Base-by-base conservation (phyloP, 176 grass and related monocot species). In the Tuctoria greenei region DNA sequence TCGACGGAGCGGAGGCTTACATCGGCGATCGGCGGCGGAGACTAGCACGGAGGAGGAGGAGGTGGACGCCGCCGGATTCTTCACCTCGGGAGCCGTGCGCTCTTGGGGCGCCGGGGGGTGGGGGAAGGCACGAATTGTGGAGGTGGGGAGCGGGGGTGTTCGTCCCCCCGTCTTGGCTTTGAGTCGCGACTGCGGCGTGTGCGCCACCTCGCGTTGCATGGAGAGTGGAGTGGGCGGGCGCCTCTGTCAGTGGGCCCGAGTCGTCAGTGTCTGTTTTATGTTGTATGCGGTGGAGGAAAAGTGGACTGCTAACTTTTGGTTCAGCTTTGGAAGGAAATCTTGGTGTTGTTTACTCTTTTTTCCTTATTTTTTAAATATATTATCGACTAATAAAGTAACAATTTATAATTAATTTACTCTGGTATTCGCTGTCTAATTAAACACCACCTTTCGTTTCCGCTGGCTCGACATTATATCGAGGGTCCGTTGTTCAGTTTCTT, bases 51-150 rank as follows among this genome's bases (percentile, higher is more conserved):
- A 13, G 28, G 52, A 2, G 59, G 56, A 66, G 51, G 10, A 16
- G 84, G 21, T 16, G 44, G 23, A 45, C 41, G 74, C 74, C 41
- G 74, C 74, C 61, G 61, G 74, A 82, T 83, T 78, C 60, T 77
- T 49, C 65, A 21, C 82, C 86, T 89, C 84, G 79, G 78, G 86
- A 80, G 71, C 51, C 84, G 86, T 43, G 90, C 73, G 44, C 18
- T 44, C 40, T 21, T 39, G 74, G 54, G 60, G 74, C 61, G 74
- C 61, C 61, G 51, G 52, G 52, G 59, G 75, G 15, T 40, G 73
- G 39, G 58, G 46, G 40, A 15, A 25, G 26, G 62, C 76, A 62
- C 43, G 72, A 36, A 68, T 47, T 81, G 82, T 80, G 72, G 68
- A 66, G 61, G 66, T 47, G 78, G 78, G 46, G 77, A 58, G 55